Conservation (phyloP, 305 asterid genomes). For the Salvia sclarea region DNA sequence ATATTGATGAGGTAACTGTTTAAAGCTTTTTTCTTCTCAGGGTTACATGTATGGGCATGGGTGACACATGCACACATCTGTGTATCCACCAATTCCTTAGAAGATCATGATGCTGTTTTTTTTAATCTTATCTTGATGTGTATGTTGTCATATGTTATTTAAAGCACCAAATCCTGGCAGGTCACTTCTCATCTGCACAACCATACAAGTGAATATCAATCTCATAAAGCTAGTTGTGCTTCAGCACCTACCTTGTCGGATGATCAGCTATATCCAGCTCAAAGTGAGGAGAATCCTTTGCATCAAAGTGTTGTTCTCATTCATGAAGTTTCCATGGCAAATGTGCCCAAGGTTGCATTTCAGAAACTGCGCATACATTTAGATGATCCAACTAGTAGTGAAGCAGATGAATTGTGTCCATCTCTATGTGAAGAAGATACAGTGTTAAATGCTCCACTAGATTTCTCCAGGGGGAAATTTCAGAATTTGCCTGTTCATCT, state of each 20-base stretch:
- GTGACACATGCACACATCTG: not conserved
- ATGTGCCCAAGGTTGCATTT: conserved; percentile 56
- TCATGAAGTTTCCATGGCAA: conserved; percentile 35
- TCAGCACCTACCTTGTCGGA: conserved; percentile 38
- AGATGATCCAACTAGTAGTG: conserved; percentile 41
- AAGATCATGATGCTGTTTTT: conserved; percentile 17
- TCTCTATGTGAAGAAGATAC: conserved; percentile 39
- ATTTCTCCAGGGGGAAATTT: conserved; percentile 36
- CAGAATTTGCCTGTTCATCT: conserved; percentile 49
- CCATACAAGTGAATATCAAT: conserved; percentile 40
- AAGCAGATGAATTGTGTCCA: conserved; percentile 65
- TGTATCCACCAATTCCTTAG: conserved; percentile 8
- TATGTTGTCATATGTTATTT: conserved; percentile 24
- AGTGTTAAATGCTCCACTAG: conserved; percentile 36
- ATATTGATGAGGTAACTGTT: conserved; percentile 51
- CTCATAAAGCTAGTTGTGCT: conserved; percentile 35
- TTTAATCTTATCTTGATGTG: conserved; percentile 18
- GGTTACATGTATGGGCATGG: not conserved
- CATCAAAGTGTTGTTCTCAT: conserved; percentile 31
- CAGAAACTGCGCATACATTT: conserved; percentile 55
- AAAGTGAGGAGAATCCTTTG: conserved; percentile 30
- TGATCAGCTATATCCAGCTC: conserved; percentile 38
- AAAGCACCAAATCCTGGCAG: conserved; percentile 45
- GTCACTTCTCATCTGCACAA: conserved; percentile 40
- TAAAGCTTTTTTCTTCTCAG: conserved; percentile 22